These are phyloP conservation scores for Xylaria curta DNA, from an alignment of 495 filamentous ascomycete genomes.

Conservation along the genomic window DNA sequence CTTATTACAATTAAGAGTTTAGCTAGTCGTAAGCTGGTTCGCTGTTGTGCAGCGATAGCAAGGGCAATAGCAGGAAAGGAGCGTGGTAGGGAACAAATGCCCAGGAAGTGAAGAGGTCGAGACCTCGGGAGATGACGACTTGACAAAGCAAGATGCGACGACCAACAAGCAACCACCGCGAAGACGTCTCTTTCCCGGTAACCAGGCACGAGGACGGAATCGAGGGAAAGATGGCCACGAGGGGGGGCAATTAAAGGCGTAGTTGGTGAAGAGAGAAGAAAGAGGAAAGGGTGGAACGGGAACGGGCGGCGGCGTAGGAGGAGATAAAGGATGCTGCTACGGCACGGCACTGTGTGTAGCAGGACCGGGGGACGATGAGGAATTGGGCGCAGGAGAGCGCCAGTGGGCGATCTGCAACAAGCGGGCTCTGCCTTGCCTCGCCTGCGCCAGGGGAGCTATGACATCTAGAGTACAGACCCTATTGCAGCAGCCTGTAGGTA, in stretches of 20 bases:
- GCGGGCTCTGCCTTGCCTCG: constrained; percentile 3
- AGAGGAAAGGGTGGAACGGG: constrained; percentile 7
- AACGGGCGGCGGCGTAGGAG: background rate
- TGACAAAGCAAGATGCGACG: background rate
- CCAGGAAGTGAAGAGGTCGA: constrained; percentile 8
- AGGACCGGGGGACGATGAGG: constrained; percentile 13
- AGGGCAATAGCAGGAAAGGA: constrained; percentile 17
- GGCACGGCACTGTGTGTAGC: background rate
- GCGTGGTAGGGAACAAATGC: constrained; percentile 29
- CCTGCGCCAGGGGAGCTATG: background rate
- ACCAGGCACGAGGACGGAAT: background rate
- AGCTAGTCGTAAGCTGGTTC: constrained; percentile 1
- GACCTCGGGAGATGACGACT: constrained; percentile 16
- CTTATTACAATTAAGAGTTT: constrained; percentile 27
- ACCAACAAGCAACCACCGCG: constrained; percentile 14
- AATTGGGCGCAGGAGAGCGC: constrained; percentile 3
- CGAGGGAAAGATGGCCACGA: constrained; percentile 12
- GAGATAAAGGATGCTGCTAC: constrained; percentile 12
- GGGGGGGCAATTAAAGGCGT: constrained; percentile 11
- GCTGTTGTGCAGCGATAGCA: background rate
- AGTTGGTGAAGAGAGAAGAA: constrained; percentile 16
- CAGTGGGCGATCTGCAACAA: background rate
- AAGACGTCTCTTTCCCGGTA: constrained; percentile 22
- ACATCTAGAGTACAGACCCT: background rate
- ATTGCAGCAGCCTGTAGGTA: background rate